Conservation (phyloP, 768 basidiomycete species). For the Amanita thiersii region DNA sequence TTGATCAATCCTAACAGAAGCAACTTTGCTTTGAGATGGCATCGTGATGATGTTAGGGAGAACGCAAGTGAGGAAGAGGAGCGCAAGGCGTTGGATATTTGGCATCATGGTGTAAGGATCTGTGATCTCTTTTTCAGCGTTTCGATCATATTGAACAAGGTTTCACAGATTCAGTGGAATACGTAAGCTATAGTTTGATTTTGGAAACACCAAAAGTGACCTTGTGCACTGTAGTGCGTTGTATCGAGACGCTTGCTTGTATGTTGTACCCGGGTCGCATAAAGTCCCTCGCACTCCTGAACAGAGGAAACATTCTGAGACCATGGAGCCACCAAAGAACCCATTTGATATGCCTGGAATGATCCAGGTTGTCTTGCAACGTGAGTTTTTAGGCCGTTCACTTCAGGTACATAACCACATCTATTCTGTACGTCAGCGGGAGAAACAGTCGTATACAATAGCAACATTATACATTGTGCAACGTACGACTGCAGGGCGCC, state of each 20-base stretch:
- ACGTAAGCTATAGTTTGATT: conserved; percentile 39
- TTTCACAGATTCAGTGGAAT: conserved; percentile 68
- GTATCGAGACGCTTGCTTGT: conserved; percentile 62
- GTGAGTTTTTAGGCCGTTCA: conserved; percentile 24
- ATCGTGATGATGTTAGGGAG: conserved; percentile 66
- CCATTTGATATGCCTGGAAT: conserved; percentile 69
- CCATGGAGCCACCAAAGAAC: conserved; percentile 39
- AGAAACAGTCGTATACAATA: conserved; percentile 75
- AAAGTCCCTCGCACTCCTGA: conserved; percentile 42
- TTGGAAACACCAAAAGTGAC: neutral
- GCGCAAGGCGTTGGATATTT: conserved; percentile 40
- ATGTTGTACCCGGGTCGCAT: conserved; percentile 65
- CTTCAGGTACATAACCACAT: neutral
- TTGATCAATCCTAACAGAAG: conserved; percentile 60
- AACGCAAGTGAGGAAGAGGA: conserved; percentile 56
- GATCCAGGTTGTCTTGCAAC: conserved; percentile 43
- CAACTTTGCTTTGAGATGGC: conserved; percentile 72
- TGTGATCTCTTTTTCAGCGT: neutral
- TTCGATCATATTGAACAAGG: neutral
- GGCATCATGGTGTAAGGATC: conserved; percentile 57
- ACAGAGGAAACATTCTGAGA: conserved; percentile 50
- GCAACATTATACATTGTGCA: conserved; percentile 71
- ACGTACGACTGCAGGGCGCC: conserved; percentile 40
- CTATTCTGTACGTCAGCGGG: conserved; percentile 47
- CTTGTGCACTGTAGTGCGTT: conserved; percentile 38